Base-by-base conservation (phyloP, 2,329 filamentous ascomycete species). In the Microdochium nivale region DNA sequence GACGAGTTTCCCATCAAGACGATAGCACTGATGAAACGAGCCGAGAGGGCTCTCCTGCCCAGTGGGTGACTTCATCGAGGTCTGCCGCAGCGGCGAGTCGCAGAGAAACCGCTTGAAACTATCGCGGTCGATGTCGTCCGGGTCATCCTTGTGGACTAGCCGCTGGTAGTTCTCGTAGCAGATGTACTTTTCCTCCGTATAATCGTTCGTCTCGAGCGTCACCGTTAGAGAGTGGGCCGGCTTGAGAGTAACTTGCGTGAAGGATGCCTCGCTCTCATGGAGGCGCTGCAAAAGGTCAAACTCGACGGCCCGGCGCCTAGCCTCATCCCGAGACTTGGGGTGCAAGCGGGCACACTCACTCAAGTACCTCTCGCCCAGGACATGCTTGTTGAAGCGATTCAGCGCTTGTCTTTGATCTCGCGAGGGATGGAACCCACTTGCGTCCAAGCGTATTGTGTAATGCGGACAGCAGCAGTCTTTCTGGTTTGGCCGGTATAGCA, bases 391-490 rank as follows among this genome's bases (percentile, higher is more conserved):
- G 76, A 91, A 92, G 44, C 85, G 80, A 66, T 92, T 90, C 58
- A 90, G 67, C 1, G 85, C 77, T 63, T 90, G 86, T 35, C 88
- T 77, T 61, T 94, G 89, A 60, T 89, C 84, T 64, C 80, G 83
- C 25, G 80, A 78, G 5, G 87, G 74, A 57, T 79, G 83, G 68
- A 87, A 88, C 37, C 75, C 70, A 47, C 72, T 66, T 24, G 82
- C 81, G 60, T 89, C 86, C 21, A 91, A 74, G 47, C 87, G 82
- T 51, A 94, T 84, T 1, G 87, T 90, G 66, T 92, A 97, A 63
- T 96, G 90, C 46, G 91, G 90, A 67, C 94, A 99, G 63, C 94
- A 99, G 55, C 90, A 88, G 52, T 83, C 77, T 53, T 79, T 78
- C 60, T 89, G 84, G 66, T 94, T 86, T 14, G 88, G 88, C 54